phyloP scores from a whole-genome alignment of 208 protist genomes.

The Leishmania tropica region DNA sequence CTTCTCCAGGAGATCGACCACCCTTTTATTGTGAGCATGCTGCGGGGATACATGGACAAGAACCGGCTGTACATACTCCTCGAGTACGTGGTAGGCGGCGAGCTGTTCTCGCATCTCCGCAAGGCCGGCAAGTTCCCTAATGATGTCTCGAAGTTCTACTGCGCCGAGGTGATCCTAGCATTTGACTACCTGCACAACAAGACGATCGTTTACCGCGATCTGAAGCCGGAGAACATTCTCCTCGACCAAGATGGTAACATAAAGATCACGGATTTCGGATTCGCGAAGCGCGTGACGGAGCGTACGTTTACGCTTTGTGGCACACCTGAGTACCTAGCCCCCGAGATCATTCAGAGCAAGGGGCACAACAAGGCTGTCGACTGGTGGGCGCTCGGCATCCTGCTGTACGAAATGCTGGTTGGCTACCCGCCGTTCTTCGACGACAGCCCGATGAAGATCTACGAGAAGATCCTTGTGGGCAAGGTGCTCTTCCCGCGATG shows the following conservation, averaged over 20 bases:
- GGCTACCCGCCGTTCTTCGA: constrained; percentile 93
- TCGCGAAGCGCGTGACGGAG: constrained; percentile 83
- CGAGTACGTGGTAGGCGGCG: constrained; percentile 94
- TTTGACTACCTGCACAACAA: constrained; percentile 89
- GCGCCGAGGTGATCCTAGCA: constrained; percentile 85
- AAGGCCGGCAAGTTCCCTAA: constrained; percentile 92
- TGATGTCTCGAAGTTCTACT: constrained; percentile 94
- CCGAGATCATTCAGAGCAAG: constrained; percentile 88
- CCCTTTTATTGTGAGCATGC: constrained; percentile 95
- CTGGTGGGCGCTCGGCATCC: constrained; percentile 91
- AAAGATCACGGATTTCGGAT: constrained; percentile 92
- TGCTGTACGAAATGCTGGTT: constrained; percentile 92
- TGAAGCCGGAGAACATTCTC: constrained; percentile 91
- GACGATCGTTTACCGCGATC: constrained; percentile 85
- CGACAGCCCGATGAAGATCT: constrained; percentile 92
- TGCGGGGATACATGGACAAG: constrained; percentile 96
- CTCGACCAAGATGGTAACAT: constrained; percentile 83
- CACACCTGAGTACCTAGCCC: constrained; percentile 88
- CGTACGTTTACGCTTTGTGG: constrained; percentile 86
- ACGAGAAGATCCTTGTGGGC: constrained; percentile 90
- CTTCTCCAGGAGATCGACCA: constrained; percentile 94
- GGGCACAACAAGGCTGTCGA: constrained; percentile 86
- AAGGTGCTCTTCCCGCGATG: constrained; percentile 86
- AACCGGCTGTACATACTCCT: constrained; percentile 94
- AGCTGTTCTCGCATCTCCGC: constrained; percentile 93